Evolutionary conservation across 2,329 filamentous ascomycete species (phyloP), one percentile per base, ranked within the genome.

Genomic region (Metarhizium robertsii): DNA sequence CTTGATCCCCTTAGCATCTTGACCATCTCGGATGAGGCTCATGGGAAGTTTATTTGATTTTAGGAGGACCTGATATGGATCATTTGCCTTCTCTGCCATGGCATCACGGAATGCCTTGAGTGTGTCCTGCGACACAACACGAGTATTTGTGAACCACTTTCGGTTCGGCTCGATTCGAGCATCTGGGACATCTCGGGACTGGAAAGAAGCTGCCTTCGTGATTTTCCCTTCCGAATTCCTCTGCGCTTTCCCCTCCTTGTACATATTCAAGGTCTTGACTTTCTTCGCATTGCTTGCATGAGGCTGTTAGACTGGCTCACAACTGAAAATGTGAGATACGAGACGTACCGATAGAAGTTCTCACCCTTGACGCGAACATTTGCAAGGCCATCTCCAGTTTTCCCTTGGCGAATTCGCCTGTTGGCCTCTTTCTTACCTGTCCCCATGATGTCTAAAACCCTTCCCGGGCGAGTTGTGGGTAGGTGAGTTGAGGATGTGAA

Each of bases 11-110:
- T 95, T 92, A 63, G 86, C 69, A 56, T 71, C 85, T 80, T 86
- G 79, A 54, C 82, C 83, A 66, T 97, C 92, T 59, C 85, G 81
- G 67, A 99, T 95, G 69, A 99, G 75, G 62, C 85, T 92, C 90
- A 99, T 92, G 45, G 94, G 94, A 51, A 99, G 80, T 76, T 97
- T 97, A 73, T 97, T 97, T 62, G 88, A 88, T 77, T 96, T 96
- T 61, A 99, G 79, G n/a, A 97, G 82, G 58, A 96, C 94, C 58
- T 88, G 87, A 71, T 96, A 96, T 0, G 94, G 94, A 67, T 99
- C 91, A 18, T 86, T 85, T 53, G 89, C 86, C 71, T 92, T 88
- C 71, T 95, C 91, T 46, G 89, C 89, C 73, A 99, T 92, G 30
- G 94, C 94, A 58, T 92, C 87, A 59, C 94, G 85, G 74, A 99